Base-by-base conservation (phyloP, 441 rosid species). In the Monsonia emarginata region DNA sequence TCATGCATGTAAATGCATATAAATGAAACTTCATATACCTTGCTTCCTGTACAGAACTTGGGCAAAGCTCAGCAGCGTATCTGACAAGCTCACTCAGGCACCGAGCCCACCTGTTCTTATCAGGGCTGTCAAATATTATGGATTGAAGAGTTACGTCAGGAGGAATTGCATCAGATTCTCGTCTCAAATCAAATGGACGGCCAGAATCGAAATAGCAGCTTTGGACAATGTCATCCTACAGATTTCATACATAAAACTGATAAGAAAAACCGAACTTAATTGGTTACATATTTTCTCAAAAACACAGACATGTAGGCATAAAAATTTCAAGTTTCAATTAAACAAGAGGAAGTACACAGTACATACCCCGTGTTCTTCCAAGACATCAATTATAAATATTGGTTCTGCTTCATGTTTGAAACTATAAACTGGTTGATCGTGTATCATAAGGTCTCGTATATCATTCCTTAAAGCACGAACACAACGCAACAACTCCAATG, bases 141-240 rank as follows among this genome's bases (percentile, higher is more conserved):
- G 97, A 91, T 59, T 91, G 99, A 75, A 95, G 90, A 28, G 99
- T 88, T 78, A 87, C 93, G 36, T 91, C 99, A 66, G 96, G 83
- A 75, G 99, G 96, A 83, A 95, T 86, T 57, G 83, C 85, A 76
- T 95, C 98, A 16, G 91, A 86, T 69, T 91, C 98, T 78, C 95
- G 79, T 77, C 89, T 86, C 74, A 88, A 72, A 83, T 95, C 99
- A 88, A 88, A 91, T 52, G 90, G 97, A 71, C 93, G 89, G 63
- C 95, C 95, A 76, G 92, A 84, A 79, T 95, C 98, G 96, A 92
- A 89, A 69, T 89, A 91, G 79, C 98, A 91, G 75, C 89, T 88
- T 78, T 95, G 99, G 73, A 95, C 95, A 81, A 91, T 91, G 81
- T 95, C 99, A 78, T 95, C 98, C 99, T 95, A 82, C 52, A 66